Evolutionary conservation across 2,329 filamentous ascomycete species (phyloP).

Genomic region (Talaromyces verruculosus): DNA sequence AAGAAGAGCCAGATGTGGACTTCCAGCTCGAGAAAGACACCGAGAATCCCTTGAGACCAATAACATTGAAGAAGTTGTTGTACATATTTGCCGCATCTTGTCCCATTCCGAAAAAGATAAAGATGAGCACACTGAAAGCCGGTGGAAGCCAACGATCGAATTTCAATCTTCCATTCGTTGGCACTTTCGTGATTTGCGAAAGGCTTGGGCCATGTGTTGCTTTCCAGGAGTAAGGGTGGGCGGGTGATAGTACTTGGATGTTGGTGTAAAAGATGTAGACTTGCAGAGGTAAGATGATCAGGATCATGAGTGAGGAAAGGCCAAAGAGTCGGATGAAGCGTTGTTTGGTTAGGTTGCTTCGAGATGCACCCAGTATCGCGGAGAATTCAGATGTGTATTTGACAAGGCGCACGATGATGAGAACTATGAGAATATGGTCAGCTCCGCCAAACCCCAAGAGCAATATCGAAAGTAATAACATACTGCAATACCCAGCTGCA

Average conservation of each 20-base stretch:
- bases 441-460: not conserved
- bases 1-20: not conserved
- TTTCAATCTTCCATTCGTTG: slow-evolving; percentile 45
- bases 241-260: slow-evolving; percentile 34
- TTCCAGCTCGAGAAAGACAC: slow-evolving; percentile 23
- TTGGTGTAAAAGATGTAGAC: slow-evolving; percentile 53
- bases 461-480: slow-evolving; percentile 25
- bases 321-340: slow-evolving; percentile 59
- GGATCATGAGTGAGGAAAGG: slow-evolving; percentile 55
- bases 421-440: slow-evolving; percentile 41
- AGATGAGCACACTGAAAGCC: slow-evolving; percentile 55
- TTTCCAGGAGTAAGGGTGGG: slow-evolving; percentile 54
- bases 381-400: slow-evolving; percentile 61
- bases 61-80: slow-evolving; percentile 42
- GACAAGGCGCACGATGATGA: slow-evolving; percentile 61
- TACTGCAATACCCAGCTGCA: slow-evolving; percentile 59
- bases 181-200: slow-evolving; percentile 50
- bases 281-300: slow-evolving; percentile 56
- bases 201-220: slow-evolving; percentile 54
- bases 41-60: slow-evolving; percentile 44
- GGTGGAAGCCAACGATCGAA: slow-evolving; percentile 62
- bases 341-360: slow-evolving; percentile 55
- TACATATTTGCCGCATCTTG: slow-evolving; percentile 60
- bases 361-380: slow-evolving; percentile 53
- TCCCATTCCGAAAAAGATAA: slow-evolving; percentile 65